Evolutionary conservation across 176 grass and related monocot genomes (phyloP).

Genomic region (Rhynchospora tenuis): DNA sequence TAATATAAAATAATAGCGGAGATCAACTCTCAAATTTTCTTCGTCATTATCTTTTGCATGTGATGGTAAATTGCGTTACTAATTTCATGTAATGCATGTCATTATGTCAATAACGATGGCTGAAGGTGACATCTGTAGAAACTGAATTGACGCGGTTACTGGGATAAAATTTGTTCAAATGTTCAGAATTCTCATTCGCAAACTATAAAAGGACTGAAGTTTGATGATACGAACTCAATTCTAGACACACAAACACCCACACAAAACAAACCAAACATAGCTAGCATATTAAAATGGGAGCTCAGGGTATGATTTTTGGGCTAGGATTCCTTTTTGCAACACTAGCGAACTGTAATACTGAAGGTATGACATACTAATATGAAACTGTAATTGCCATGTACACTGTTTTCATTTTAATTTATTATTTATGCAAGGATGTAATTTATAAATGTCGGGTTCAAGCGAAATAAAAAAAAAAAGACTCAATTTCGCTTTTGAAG

Average conservation of each 20-base stretch:
- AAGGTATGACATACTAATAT: conserved; percentile 7
- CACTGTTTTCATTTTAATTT: background rate
- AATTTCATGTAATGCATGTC: background rate
- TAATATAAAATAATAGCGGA: background rate
- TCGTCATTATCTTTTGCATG: background rate
- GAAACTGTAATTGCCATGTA: background rate
- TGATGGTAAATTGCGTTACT: background rate
- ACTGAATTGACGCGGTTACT: background rate
- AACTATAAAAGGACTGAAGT: conserved; percentile 11
- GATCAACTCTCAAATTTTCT: background rate
- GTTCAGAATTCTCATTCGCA: background rate
- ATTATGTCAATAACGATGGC: conserved; percentile 5
- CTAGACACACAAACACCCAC: background rate
- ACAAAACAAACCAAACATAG: background rate
- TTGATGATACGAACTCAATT: background rate
- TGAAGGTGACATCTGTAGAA: conserved; percentile 6
- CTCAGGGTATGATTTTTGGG: background rate
- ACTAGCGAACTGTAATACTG: conserved; percentile 7
- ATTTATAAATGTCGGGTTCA: background rate
- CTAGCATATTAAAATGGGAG: conserved; percentile 3
- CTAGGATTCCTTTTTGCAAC: background rate
- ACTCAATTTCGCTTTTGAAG: background rate
- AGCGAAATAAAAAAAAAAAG: background rate
- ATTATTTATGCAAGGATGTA: background rate
- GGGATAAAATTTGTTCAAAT: background rate